These are phyloP conservation scores for Phytophthora megakarya DNA, from an alignment of 352 stramenopile species.

Conservation along the genomic window DNA sequence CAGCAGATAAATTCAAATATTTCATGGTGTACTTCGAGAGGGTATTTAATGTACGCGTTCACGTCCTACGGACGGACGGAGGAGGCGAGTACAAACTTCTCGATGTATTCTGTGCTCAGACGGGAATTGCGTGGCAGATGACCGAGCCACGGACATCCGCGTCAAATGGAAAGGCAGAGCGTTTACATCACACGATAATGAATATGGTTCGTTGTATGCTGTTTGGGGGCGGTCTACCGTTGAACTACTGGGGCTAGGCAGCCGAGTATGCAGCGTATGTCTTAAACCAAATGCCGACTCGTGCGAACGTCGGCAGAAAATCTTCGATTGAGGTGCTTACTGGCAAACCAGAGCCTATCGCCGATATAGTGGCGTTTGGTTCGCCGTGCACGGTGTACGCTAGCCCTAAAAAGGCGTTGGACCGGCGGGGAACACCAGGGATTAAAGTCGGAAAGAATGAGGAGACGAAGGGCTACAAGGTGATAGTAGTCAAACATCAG, in stretches of 20 bases:
- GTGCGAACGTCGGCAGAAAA: too few species aligned
- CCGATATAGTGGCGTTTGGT: too few species aligned
- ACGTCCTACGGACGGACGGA: constrained; percentile 15
- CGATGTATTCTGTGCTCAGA: constrained; percentile 29
- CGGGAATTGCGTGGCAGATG: constrained; percentile 15
- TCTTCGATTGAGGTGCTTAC: too few species aligned
- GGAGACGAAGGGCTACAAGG: not conserved
- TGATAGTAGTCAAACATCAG: not conserved
- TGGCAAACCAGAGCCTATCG: too few species aligned
- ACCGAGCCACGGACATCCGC: constrained; percentile 27
- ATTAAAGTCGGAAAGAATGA: not conserved
- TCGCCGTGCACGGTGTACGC: not conserved
- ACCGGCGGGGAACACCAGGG: not conserved
- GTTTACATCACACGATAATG: not conserved
- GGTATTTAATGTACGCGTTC: constrained; percentile 6
- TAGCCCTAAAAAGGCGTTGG: not conserved
- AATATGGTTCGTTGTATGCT: constrained; percentile 38
- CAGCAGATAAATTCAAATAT: constrained; percentile 10
- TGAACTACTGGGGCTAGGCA: constrained; percentile 29
- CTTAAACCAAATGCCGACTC: not conserved
- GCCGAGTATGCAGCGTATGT: constrained; percentile 35
- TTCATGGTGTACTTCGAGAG: constrained; percentile 18
- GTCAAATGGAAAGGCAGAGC: constrained; percentile 37
- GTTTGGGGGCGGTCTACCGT: constrained; percentile 27
- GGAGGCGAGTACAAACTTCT: constrained; percentile 33